Base-by-base conservation (phyloP, 306 rosid genomes). In the Nissolia schottii region DNA sequence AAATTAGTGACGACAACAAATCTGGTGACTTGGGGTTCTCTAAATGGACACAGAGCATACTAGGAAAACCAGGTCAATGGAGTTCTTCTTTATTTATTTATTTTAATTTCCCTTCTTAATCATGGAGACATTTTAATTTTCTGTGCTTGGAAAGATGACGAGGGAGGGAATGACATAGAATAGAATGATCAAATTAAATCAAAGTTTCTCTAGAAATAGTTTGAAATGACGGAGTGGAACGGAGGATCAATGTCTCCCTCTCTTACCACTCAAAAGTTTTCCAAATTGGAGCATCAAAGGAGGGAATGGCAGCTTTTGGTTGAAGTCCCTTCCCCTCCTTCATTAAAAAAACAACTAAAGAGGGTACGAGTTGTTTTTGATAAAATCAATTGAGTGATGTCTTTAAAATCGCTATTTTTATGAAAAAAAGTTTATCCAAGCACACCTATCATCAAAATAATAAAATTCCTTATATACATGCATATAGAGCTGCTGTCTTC, bases 11-110 rank as follows among this genome's bases (percentile, higher is more conserved):
- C 28, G 68, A 70, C 45, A 81, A 32, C 69, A 89, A 83, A 73
- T 77, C 88, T 76, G 80, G 63, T 67, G 97, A 93, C 80, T 83
- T 90, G 90, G 97, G 97, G n/a, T 93, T 93, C 79, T 93, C 97
- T 57, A 88, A 85, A 81, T 93, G 92, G 97, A 70, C 91, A 23
- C 88, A 84, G 40, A 25, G 62, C 56, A 75, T 93, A 40, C 83
- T 82, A 51, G 97, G 97, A 58, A 93, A 90, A 78, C 90, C 97
- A 86, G 96, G 98, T 93, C 16, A 54, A 60, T 67, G 35, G 53
- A 16, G 13, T 25, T 45, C 59, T 27, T 14, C 9, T 35, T 32
- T 8, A 12, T 2, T 32, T 34, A 16, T 32, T 0, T 2, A 11
- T 16, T 58, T 10, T 54, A 5, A 6, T 54, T 31, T 14, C 18